These are phyloP conservation scores for Lignosus rhinocerotis DNA, from an alignment of 1,284 basidiomycete genomes.

Conservation along the genomic window DNA sequence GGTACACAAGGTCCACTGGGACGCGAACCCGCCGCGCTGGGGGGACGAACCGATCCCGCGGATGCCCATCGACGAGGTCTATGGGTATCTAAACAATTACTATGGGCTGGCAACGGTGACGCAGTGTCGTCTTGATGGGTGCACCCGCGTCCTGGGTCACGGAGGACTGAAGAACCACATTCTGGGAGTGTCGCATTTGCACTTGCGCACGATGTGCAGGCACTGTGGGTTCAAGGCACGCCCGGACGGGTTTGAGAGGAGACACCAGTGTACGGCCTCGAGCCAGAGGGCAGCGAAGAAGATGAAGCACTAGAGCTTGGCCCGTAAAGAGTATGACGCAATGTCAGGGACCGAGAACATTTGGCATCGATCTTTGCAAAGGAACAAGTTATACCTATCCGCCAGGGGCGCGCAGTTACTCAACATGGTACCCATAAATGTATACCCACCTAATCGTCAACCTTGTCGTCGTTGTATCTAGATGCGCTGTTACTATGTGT, in stretches of 20 bases:
- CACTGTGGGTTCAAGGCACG: not conserved
- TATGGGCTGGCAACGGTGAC: not conserved
- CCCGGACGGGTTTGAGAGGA: not conserved
- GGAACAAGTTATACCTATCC: no score
- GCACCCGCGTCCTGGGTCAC: not conserved
- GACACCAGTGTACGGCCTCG: not conserved
- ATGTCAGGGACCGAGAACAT: no score
- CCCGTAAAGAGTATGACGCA: no score
- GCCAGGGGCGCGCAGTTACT: no score
- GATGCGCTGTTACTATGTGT: no score
- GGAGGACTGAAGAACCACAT: not conserved
- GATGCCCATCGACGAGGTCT: not conserved
- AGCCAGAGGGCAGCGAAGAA: no score
- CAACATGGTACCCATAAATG: no score
- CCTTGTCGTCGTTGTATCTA: no score
- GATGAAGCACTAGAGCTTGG: no score
- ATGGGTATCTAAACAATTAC: not conserved
- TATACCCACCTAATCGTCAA: no score
- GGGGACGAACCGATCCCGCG: not conserved
- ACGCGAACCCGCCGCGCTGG: not conserved
- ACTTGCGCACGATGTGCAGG: not conserved
- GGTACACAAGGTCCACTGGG: constrained; percentile 6
- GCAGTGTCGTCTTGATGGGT: not conserved
- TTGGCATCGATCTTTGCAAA: no score
- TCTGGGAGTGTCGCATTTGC: not conserved